phyloP scores from a whole-genome alignment of 495 filamentous ascomycete species.

The Xylaria scruposa region DNA sequence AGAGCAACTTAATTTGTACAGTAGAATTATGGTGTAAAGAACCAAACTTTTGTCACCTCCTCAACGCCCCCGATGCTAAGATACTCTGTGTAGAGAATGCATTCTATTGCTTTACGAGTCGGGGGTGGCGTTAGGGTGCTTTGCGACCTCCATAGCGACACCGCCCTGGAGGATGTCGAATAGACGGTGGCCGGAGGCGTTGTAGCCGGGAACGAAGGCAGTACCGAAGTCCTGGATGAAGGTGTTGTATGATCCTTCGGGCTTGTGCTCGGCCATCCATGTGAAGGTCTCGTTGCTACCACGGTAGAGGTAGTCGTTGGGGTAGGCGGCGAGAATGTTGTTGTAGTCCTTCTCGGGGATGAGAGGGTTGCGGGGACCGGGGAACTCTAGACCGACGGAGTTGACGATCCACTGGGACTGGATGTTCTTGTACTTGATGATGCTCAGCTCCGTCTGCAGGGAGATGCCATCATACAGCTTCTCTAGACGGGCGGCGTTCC shows the following conservation, averaged over 20 bases:
- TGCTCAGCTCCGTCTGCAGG: constrained; percentile 46
- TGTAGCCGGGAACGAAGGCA: constrained; percentile 17
- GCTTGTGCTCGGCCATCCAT: constrained; percentile 36
- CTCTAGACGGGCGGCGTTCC: constrained; percentile 49
- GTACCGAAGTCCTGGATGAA: constrained; percentile 24
- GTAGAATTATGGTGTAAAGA: constrained; percentile 4
- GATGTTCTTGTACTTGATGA: constrained; percentile 45
- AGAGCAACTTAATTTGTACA: constrained; percentile 19
- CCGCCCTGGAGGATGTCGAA: constrained; percentile 11
- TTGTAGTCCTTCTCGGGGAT: constrained; percentile 45
- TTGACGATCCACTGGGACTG: constrained; percentile 45
- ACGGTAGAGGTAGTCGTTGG: constrained; percentile 40
- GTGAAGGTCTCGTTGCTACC: constrained; percentile 34
- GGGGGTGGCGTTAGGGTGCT: constrained; percentile 17
- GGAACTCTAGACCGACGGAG: constrained; percentile 48
- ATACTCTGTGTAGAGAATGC: background rate
- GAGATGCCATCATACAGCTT: constrained; percentile 51
- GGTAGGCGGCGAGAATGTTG: constrained; percentile 45
- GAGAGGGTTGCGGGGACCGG: constrained; percentile 34
- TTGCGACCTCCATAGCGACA: background rate
- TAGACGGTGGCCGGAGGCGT: constrained; percentile 9
- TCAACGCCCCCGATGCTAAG: constrained; percentile 1
- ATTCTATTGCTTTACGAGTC: background rate
- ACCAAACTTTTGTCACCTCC: background rate
- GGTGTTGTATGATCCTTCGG: constrained; percentile 23